These are phyloP conservation scores for Halophytophthora batemanensis DNA, from an alignment of 352 stramenopile genomes.

Conservation along the genomic window DNA sequence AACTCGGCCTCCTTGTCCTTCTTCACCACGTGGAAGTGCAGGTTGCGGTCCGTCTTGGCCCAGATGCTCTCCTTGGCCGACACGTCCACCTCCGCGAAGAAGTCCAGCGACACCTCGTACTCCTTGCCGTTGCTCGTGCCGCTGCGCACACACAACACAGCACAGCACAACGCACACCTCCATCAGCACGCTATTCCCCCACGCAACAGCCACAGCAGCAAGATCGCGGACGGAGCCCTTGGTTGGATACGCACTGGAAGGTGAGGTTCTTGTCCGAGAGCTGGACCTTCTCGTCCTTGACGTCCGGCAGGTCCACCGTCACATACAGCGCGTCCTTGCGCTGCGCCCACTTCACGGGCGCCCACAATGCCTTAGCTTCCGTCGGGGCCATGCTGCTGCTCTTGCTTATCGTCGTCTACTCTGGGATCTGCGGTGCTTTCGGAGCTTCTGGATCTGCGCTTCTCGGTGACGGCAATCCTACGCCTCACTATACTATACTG, in stretches of 20 bases:
- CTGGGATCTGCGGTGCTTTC: slow-evolving; percentile 3
- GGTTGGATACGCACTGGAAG: slow-evolving; percentile 58
- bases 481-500: no score
- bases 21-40: slow-evolving; percentile 97
- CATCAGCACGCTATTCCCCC: background rate
- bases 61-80: slow-evolving; percentile 92
- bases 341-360: slow-evolving; percentile 96
- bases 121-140: slow-evolving; percentile 90
- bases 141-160: slow-evolving; percentile 20
- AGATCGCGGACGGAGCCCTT: background rate
- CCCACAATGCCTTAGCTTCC: slow-evolving; percentile 63
- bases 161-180: slow-evolving; percentile 1
- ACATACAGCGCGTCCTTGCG: slow-evolving; percentile 95
- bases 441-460: slow-evolving; percentile 19
- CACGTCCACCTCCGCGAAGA: slow-evolving; percentile 93
- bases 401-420: background rate
- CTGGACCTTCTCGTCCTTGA: slow-evolving; percentile 92
- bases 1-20: slow-evolving; percentile 93
- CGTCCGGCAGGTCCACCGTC: slow-evolving; percentile 94
- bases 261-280: slow-evolving; percentile 88
- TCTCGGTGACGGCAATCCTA: no score
- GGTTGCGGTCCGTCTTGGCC: slow-evolving; percentile 92
- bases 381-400: slow-evolving; percentile 14
- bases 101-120: slow-evolving; percentile 94
- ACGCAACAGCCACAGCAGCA: background rate